Conservation (phyloP, 257 asterid genomes). For the Capsicum rhomboideum region DNA sequence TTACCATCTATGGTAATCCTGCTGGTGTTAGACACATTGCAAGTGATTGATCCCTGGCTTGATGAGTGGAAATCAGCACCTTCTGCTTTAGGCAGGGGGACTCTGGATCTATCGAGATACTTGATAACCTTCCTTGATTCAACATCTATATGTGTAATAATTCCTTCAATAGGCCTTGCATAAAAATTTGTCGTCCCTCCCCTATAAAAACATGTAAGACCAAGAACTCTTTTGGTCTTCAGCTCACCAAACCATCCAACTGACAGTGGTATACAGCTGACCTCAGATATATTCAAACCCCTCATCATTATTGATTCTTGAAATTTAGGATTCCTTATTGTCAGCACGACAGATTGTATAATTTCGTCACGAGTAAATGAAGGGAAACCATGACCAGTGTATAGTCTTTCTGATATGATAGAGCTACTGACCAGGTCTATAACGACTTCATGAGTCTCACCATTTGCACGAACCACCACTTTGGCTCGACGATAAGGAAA, state of each 20-base stretch:
- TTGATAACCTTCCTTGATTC: constrained; percentile 23
- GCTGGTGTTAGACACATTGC: constrained; percentile 19
- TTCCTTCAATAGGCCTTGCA: constrained; percentile 58
- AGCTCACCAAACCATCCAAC: constrained; percentile 64
- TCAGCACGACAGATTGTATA: constrained; percentile 27
- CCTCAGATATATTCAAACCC: constrained; percentile 50
- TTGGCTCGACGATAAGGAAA: too few relatives aligned
- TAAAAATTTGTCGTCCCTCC: constrained; percentile 51
- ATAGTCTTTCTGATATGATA: constrained; percentile 25
- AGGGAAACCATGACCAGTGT: constrained; percentile 51
- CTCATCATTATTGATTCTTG: constrained; percentile 38
- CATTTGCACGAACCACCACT: constrained; percentile 32
- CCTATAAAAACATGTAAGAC: constrained; percentile 49
- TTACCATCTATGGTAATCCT: constrained; percentile 22
- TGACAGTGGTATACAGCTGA: not conserved
- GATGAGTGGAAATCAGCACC: constrained; percentile 40
- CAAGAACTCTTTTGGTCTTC: constrained; percentile 30
- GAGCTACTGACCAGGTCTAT: constrained; percentile 28
- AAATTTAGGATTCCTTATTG: constrained; percentile 30
- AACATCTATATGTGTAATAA: constrained; percentile 34
- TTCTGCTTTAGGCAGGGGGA: constrained; percentile 30
- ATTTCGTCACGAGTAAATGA: constrained; percentile 45
- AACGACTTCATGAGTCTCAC: constrained; percentile 34
- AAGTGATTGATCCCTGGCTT: constrained; percentile 11
- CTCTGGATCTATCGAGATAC: constrained; percentile 23